phyloP scores from a whole-genome alignment of 2,329 filamentous ascomycete species.

The Aureobasidium zeae region DNA sequence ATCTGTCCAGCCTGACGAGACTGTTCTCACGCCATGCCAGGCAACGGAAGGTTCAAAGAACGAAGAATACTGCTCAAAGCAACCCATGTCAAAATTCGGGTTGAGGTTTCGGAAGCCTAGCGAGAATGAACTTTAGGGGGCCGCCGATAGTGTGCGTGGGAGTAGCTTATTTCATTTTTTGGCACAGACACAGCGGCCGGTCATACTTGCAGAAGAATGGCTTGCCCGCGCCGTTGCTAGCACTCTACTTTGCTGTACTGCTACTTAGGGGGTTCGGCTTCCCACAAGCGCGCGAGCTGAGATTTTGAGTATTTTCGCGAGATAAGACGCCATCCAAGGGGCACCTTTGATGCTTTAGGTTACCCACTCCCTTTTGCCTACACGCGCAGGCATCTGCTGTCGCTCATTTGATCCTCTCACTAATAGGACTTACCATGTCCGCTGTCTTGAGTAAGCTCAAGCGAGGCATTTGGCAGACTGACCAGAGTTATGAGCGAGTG shows the following conservation, averaged over 20 bases:
- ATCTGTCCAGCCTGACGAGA: no score
- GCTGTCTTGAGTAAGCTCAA: slow-evolving; percentile 8
- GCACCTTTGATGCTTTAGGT: no score
- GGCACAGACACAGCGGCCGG: slow-evolving; percentile 5
- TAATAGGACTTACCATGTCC: slow-evolving; percentile 2
- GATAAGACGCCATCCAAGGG: not conserved
- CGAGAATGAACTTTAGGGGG: no score
- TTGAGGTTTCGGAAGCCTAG: no score
- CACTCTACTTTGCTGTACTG: not conserved
- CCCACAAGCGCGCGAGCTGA: not conserved
- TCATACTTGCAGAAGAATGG: not conserved
- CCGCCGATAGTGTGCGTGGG: no score
- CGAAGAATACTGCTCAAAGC: no score
- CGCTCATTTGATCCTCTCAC: no score
- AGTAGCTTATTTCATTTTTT: slow-evolving; percentile 3
- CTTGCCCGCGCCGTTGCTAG: slow-evolving; percentile 9
- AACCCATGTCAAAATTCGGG: no score
- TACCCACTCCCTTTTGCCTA: not conserved
- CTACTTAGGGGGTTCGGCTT: slow-evolving; percentile 9
- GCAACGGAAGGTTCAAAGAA: no score
- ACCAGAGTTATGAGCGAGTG: slow-evolving; percentile 4
- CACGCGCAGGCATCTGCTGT: not conserved
- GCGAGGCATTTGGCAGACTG: slow-evolving; percentile 6
- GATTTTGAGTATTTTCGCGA: not conserved
- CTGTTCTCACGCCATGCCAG: no score